Evolutionary conservation across 106 monocot genomes (phyloP).

Genomic region (Gastrodia elata): DNA sequence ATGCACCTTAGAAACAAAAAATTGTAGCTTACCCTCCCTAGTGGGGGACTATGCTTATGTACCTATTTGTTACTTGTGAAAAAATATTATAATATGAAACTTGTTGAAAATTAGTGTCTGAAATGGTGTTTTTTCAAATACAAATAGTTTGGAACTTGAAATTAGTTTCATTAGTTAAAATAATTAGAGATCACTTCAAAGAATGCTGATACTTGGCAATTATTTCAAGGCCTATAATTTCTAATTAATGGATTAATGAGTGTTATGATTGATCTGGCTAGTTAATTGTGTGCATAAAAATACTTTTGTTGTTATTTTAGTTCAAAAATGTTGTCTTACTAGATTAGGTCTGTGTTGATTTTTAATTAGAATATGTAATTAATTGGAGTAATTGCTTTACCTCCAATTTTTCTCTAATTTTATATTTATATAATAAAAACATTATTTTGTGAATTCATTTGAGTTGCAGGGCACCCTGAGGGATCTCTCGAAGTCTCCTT

Average conservation of each 20-base stretch:
- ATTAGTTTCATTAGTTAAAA: background rate
- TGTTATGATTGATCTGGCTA: background rate
- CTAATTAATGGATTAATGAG: too few species aligned
- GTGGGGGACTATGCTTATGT: too few species aligned
- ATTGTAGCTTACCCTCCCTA: too few species aligned
- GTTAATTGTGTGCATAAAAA: background rate
- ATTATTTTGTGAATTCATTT: background rate
- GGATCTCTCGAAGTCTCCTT: slow-evolving; percentile 5
- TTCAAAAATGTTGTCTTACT: background rate
- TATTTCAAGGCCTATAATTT: too few species aligned
- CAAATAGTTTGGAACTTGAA: background rate
- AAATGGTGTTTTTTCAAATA: too few species aligned
- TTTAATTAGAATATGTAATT: background rate
- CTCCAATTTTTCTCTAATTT: background rate
- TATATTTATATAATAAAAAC: too few species aligned
- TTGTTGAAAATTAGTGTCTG: too few species aligned
- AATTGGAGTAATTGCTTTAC: background rate
- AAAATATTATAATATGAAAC: too few species aligned
- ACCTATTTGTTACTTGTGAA: too few species aligned
- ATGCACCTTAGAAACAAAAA: too few species aligned
- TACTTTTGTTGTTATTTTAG: too few species aligned
- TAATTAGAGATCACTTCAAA: background rate
- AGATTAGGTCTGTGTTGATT: background rate
- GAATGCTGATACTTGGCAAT: too few species aligned
- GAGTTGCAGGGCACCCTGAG: slow-evolving; percentile 9